A percentile compares a stretch with the other conserved stretches of the same genome.
phyloP scores from a whole-genome alignment of 208 protist genomes.

The Tritrichomonas musculus region DNA sequence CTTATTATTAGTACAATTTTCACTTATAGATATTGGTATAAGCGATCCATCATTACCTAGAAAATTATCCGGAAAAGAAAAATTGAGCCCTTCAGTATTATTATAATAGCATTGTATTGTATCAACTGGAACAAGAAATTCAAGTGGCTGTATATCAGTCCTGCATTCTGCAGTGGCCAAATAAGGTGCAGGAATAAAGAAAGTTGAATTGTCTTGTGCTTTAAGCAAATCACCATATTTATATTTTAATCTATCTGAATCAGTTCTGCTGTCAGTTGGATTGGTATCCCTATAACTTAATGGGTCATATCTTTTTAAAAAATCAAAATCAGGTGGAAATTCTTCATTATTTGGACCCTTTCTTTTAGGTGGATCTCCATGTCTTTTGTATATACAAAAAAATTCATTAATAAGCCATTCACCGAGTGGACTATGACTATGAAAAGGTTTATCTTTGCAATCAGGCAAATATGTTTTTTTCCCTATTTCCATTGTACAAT shows the following conservation, averaged over 20 bases:
- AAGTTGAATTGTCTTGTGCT: no score
- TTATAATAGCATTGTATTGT: background rate
- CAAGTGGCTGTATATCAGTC: background rate
- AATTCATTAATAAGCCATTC: background rate
- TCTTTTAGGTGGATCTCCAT: no score
- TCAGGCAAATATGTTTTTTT: background rate
- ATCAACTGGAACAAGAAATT: background rate
- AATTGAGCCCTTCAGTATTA: background rate
- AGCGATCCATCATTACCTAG: background rate
- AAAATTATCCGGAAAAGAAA: background rate
- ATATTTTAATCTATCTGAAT: no score
- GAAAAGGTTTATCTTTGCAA: background rate
- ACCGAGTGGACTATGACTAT: background rate
- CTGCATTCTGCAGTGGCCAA: no score
- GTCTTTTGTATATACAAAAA: background rate
- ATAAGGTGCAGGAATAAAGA: no score
- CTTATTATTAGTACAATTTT: no score
- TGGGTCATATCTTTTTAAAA: no score
- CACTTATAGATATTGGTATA: no score
- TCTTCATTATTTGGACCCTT: background rate
- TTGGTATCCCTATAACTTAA: no score
- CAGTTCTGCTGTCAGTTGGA: no score
- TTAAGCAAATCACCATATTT: no score
- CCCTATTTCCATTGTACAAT: background rate
- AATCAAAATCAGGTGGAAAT: background rate